Conservation (phyloP, 108 stramenopile species). For the Phaeodactylum tricornutum region DNA sequence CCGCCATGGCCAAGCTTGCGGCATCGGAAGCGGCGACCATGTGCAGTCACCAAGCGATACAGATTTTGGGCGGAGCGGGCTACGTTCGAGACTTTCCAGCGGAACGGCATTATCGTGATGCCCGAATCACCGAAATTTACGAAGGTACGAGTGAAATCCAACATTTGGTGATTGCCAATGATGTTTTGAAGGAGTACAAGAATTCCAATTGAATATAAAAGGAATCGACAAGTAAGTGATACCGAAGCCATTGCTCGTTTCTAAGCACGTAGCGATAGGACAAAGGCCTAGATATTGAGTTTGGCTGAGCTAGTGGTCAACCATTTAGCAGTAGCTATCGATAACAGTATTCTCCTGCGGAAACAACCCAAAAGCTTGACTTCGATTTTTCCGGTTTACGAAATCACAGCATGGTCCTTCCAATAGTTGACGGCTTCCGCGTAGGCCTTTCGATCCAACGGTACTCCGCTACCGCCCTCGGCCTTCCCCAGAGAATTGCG, state of each 20-base stretch:
- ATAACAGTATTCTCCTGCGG: background rate
- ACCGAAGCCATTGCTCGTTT: no score
- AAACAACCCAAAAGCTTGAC: background rate
- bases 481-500: conserved; percentile 93
- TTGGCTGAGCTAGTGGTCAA: no score
- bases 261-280: no score
- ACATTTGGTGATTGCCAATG: conserved; percentile 89
- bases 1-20: conserved; percentile 94
- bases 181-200: conserved; percentile 92
- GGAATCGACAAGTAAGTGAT: background rate
- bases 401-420: conserved; percentile 66
- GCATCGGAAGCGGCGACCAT: conserved; percentile 95
- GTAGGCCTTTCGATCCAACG: conserved; percentile 67
- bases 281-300: no score
- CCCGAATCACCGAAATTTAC: conserved; percentile 97
- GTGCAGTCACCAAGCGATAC: conserved; percentile 92
- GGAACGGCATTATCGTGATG: conserved; percentile 94
- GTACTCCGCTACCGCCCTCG: conserved; percentile 84
- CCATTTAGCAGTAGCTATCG: no score
- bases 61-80: conserved; percentile 66
- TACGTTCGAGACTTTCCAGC: conserved; percentile 98
- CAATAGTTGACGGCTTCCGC: conserved; percentile 79
- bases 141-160: conserved; percentile 95
- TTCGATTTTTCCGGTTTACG: conserved; percentile 6
- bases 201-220: no score